Conservation (phyloP, 176 grass and related monocot genomes). For the Avena eriantha region DNA sequence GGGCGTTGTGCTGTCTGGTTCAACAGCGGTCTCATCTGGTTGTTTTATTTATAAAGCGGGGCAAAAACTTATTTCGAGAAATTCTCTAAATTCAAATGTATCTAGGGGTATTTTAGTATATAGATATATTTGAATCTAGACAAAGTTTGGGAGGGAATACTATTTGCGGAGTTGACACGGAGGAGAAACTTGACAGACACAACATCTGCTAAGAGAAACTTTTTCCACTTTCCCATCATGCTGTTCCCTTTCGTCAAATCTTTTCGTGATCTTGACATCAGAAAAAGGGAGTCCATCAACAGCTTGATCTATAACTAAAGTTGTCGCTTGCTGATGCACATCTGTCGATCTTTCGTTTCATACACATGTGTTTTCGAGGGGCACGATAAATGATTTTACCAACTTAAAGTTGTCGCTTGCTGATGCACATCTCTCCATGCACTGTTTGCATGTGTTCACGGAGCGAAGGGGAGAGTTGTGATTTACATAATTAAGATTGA, state of each 20-base stretch:
- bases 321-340: too few species aligned
- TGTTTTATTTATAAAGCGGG: too few species aligned
- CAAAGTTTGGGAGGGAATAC: too few species aligned
- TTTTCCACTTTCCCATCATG: slow-evolving; percentile 27
- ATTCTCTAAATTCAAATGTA: too few species aligned
- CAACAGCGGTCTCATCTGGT: too few species aligned
- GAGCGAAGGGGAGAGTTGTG: not conserved
- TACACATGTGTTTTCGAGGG: not conserved
- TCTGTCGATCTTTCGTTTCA: not conserved
- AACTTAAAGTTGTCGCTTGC: slow-evolving; percentile 19
- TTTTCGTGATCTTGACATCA: slow-evolving; percentile 33
- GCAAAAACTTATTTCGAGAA: too few species aligned
- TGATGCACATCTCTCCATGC: too few species aligned
- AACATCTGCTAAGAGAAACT: not conserved
- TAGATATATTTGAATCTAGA: too few species aligned
- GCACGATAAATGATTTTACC: not conserved
- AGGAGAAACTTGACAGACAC: slow-evolving; percentile 25
- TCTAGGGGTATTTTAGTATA: too few species aligned
- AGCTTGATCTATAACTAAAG: slow-evolving; percentile 14
- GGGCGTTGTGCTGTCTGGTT: too few species aligned
- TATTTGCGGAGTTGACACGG: slow-evolving; percentile 39
- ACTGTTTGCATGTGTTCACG: slow-evolving; percentile 42
- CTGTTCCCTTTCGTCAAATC: slow-evolving; percentile 32
- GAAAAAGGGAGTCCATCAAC: not conserved
- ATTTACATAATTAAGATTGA: not conserved